Conservation (phyloP, 768 basidiomycete species). For the Hydnum rufescens region DNA sequence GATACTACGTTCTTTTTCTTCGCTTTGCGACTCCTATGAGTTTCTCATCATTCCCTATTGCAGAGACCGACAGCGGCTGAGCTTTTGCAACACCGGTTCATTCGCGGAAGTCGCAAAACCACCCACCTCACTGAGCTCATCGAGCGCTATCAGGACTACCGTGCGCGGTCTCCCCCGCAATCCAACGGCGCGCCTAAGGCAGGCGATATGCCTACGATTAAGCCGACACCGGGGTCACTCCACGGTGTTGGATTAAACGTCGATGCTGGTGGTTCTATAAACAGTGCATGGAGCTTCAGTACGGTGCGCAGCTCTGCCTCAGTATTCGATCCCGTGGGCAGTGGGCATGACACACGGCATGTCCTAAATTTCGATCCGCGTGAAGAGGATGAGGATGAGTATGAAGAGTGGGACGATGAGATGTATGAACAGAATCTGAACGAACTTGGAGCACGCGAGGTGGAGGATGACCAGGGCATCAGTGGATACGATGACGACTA, state of each 20-base stretch:
- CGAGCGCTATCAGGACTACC: conserved; percentile 65
- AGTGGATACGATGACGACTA: conserved; percentile 2
- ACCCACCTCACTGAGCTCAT: conserved; percentile 71
- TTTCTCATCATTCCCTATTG: background rate
- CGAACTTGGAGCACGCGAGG: conserved; percentile 11
- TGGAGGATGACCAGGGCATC: conserved; percentile 23
- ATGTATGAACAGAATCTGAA: no score
- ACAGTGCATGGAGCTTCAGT: conserved; percentile 93
- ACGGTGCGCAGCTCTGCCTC: conserved; percentile 36
- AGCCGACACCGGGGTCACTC: conserved; percentile 9
- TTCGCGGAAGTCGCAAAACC: conserved; percentile 66
- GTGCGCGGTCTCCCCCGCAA: conserved; percentile 10
- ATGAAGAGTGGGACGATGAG: no score
- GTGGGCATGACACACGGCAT: conserved; percentile 41
- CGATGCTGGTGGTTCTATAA: conserved; percentile 34
- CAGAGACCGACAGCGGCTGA: conserved; percentile 85
- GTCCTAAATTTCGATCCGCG: conserved; percentile 32
- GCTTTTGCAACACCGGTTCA: conserved; percentile 83
- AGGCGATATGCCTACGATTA: conserved; percentile 2
- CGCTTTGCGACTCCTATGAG: background rate
- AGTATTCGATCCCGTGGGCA: conserved; percentile 26
- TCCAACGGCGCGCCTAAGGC: conserved; percentile 1
- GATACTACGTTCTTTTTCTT: conserved; percentile 17
- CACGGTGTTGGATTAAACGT: background rate
- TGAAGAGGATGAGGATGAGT: conserved; percentile 30